phyloP scores from a whole-genome alignment of 2,329 filamentous ascomycete species.

The Pyrenochaeta sp. region DNA sequence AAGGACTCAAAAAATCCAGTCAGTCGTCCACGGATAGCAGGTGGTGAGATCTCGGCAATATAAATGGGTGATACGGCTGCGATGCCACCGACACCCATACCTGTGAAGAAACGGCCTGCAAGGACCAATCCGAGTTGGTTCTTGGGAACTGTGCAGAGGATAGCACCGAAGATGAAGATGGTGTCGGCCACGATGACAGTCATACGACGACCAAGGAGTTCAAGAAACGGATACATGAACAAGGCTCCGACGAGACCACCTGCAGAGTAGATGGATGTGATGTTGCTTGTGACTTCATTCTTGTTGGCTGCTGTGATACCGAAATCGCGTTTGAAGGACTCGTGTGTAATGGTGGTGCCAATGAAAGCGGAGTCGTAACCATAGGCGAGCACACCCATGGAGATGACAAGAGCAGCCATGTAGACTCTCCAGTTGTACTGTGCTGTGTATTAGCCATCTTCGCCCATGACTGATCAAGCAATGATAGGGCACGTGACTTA shows the following conservation, averaged over 20 bases:
- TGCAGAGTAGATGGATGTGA: constrained; percentile 59
- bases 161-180: constrained; percentile 55
- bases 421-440: constrained; percentile 63
- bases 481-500: constrained; percentile 20
- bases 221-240: constrained; percentile 54
- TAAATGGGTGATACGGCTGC: constrained; percentile 50
- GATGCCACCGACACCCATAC: constrained; percentile 49
- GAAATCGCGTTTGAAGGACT: constrained; percentile 59
- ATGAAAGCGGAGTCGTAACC: constrained; percentile 63
- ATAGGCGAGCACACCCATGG: constrained; percentile 57
- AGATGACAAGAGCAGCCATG: constrained; percentile 58
- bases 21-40: constrained; percentile 69
- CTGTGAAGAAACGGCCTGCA: constrained; percentile 51
- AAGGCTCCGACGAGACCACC: constrained; percentile 65
- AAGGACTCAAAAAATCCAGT: constrained; percentile 73
- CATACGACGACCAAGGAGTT: constrained; percentile 61
- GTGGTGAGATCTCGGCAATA: constrained; percentile 59
- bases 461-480: neutral
- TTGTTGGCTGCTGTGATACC: constrained; percentile 41
- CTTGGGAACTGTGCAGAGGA: constrained; percentile 49
- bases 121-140: constrained; percentile 52
- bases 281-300: constrained; percentile 56
- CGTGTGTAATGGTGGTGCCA: constrained; percentile 62
- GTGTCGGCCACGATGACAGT: constrained; percentile 58
- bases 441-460: constrained; percentile 6